These are phyloP conservation scores for Pseudopyricularia javanii DNA, from an alignment of 2,329 filamentous ascomycete species.

Conservation along the genomic window DNA sequence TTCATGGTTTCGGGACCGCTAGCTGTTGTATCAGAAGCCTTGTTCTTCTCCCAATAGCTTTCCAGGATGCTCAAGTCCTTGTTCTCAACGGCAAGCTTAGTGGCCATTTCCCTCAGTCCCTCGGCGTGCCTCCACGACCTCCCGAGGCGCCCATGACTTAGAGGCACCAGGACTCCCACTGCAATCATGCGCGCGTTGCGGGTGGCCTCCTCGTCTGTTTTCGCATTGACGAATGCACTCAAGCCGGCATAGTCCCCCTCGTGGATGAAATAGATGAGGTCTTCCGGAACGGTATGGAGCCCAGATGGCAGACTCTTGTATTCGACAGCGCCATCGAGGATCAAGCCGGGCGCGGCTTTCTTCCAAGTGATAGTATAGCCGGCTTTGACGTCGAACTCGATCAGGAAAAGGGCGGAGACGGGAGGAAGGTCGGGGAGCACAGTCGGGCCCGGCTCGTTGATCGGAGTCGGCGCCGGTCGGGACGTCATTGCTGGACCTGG, in stretches of 20 bases:
- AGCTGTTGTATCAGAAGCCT: constrained; percentile 20
- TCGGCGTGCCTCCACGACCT: constrained; percentile 82
- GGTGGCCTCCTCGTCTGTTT: constrained; percentile 61
- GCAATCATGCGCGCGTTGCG: constrained; percentile 89
- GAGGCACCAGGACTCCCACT: constrained; percentile 75
- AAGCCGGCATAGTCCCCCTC: constrained; percentile 68
- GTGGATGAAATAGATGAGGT: constrained; percentile 91
- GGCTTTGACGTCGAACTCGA: constrained; percentile 84
- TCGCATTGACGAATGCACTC: constrained; percentile 80
- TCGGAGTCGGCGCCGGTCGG: neutral
- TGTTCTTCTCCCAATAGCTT: constrained; percentile 65
- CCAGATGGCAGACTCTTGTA: constrained; percentile 95
- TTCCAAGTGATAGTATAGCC: constrained; percentile 91
- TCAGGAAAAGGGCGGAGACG: constrained; percentile 73
- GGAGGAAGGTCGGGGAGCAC: constrained; percentile 36
- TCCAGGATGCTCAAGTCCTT: constrained; percentile 54
- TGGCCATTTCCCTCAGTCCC: constrained; percentile 61
- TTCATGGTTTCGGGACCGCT: constrained; percentile 18
- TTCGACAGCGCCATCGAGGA: constrained; percentile 79
- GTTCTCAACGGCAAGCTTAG: constrained; percentile 51
- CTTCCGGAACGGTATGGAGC: constrained; percentile 74
- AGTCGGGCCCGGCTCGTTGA: neutral
- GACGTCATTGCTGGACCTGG: neutral
- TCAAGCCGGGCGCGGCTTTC: constrained; percentile 53
- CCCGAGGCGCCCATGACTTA: constrained; percentile 76